Base-by-base conservation (phyloP, 2,329 filamentous ascomycete species). In the Xylariomycetidae sp. region DNA sequence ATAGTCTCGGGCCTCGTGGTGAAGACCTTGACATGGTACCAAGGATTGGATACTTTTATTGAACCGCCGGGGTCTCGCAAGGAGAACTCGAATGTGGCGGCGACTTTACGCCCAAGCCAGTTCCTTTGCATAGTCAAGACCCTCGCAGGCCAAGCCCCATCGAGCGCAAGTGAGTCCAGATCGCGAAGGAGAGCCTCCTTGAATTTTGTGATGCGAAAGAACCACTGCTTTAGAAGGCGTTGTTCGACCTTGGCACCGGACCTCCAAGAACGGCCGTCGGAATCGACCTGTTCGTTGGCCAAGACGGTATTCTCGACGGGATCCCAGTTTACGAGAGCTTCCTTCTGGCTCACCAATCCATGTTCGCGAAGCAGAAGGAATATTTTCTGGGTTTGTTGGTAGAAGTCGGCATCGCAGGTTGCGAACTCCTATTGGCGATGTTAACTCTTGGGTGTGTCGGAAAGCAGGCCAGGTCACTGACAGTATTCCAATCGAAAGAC, bases 221-320 rank as follows among this genome's bases (percentile, higher is more conserved):
- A 94, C 88, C 88, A 95, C 59, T 95, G 88, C 61, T 85, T 87
- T 30, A 94, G 67, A 46, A 77, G 76, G 38, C 77, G 69, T 62
- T 88, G 85, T 60, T 92, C 83, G 13, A 94, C 87, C 55, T 84
- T 81, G 31, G 85, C 88, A 8, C 88, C 88, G 2, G 86, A 92
- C 36, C 88, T 77, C 88, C 88, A 95, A 2, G 88, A 94, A 48
- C 70, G 77, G 19, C 88, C 88, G 52, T 87, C 82, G 31, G 83
- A 73, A 55, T 94, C 86, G n/a, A 94, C 87, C 62, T 95, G 88
- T 60, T 95, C 88, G 56, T 95, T 95, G 9, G 88, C 88, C 38
- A 95, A 68, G 12, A 95, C 88, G 0, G 88, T 95, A 56, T 85
- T 82, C 56, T 95, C 88, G 17, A 94, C 74, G 2, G 88, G 88